phyloP scores from a whole-genome alignment of 306 rosid genomes.

The Fragaria ananassa region DNA sequence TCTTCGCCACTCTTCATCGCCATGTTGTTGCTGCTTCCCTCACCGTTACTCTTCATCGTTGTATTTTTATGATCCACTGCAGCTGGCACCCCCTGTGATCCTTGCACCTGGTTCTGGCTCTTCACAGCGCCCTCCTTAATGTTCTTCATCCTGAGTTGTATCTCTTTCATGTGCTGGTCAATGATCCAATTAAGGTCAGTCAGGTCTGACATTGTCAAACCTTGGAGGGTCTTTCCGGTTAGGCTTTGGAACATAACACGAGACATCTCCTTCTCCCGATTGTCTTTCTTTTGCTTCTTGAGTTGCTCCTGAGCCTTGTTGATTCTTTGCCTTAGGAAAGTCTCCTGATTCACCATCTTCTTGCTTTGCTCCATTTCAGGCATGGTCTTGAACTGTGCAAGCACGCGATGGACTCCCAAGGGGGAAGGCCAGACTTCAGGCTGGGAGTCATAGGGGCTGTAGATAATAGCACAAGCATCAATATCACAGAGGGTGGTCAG shows the following conservation, averaged over 20 bases:
- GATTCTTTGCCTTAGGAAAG: slow-evolving; percentile 24
- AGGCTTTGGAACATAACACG: slow-evolving; percentile 24
- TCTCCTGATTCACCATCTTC: slow-evolving; percentile 35
- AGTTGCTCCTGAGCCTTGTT: slow-evolving; percentile 21
- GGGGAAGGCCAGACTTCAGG: slow-evolving; percentile 52
- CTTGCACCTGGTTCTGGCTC: neutral
- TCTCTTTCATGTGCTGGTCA: slow-evolving; percentile 24
- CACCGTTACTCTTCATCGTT: neutral
- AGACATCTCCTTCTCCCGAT: slow-evolving; percentile 23
- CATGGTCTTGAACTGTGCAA: slow-evolving; percentile 28
- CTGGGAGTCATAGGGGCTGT: slow-evolving; percentile 37
- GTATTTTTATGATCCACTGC: neutral
- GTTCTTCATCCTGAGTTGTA: slow-evolving; percentile 12
- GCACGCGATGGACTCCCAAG: slow-evolving; percentile 25
- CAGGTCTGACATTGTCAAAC: slow-evolving; percentile 23
- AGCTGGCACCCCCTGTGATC: neutral
- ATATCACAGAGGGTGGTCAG: slow-evolving; percentile 54
- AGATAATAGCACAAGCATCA: slow-evolving; percentile 52
- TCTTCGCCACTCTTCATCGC: neutral
- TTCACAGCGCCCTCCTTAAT: neutral
- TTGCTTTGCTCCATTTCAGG: slow-evolving; percentile 31
- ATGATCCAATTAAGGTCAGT: slow-evolving; percentile 31
- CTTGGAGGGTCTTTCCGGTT: slow-evolving; percentile 8
- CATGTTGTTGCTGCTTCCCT: neutral
- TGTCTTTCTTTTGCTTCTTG: slow-evolving; percentile 28